Evolutionary conservation across 257 asterid species (phyloP), one percentile per base, ranked within the genome.

Genomic region (Primulina tabacum): DNA sequence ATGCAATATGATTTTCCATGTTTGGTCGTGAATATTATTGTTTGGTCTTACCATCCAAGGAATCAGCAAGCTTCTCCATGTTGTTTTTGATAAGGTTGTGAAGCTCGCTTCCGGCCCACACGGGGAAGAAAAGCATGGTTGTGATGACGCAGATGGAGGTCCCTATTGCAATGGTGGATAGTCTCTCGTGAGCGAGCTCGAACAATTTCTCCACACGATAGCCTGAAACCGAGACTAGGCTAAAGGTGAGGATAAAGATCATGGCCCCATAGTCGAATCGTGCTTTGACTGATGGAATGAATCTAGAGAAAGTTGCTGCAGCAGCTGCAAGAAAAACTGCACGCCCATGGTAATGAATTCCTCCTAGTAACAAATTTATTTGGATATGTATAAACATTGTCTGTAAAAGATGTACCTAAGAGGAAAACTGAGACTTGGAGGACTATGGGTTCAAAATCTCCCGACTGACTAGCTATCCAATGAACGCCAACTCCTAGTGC

Each of bases 401-500:
- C 21, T 18, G 2, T 34, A 17, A 14, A 26, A 53, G 20, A 57
- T 74, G 8, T 65, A 89, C 98, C 98, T 40, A 92, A 71, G 71
- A 88, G 71, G 78, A 92, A 92, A 70, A 92, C 92, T 1, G 96
- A 85, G 37, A 18, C 55, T 75, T 88, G 92, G 38, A 92, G 92
- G 78, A 92, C 81, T 33, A 86, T 47, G 17, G 96, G 96, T 72
- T 86, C 89, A 62, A 84, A 66, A 8, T 85, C 77, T 3, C 96
- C 94, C 0, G 95, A 82, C 16, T 74, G 90, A 74, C 59, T 74
- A 21, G 98, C 96, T 67, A 88, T 28, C 96, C 96, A 89, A n/a
- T 92, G 98, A 72, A 88, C 94, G n/a, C 94, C 98, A 68, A 88
- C 67, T 55, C 92, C 98, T 67, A 92, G 78, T 40, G 88, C 89